Evolutionary conservation across 2,329 filamentous ascomycete species (phyloP).

Genomic region (Fonsecaea monophora): DNA sequence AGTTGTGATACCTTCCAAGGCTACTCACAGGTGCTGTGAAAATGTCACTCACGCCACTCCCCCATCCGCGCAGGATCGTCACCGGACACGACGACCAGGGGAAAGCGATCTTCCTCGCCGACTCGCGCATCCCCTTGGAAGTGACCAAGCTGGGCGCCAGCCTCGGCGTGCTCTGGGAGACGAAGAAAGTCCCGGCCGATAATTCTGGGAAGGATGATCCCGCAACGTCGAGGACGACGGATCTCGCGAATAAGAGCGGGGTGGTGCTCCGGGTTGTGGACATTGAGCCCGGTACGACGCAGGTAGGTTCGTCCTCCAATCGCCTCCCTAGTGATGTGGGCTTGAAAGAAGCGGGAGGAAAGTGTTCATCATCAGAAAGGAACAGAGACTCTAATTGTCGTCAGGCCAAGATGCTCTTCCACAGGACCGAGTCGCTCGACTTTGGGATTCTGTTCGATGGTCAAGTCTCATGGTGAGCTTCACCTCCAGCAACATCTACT

Average conservation of each 20-base stretch:
- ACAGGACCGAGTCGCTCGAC: constrained; percentile 41
- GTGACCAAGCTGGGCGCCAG: constrained; percentile 19
- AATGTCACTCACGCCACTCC: neutral
- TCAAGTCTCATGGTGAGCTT: constrained; percentile 33
- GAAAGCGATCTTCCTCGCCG: constrained; percentile 39
- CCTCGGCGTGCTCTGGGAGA: constrained; percentile 37
- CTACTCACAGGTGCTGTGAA: neutral
- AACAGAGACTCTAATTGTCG: neutral
- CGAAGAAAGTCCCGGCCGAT: constrained; percentile 33
- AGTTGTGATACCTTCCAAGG: too few species aligned
- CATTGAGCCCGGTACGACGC: constrained; percentile 29
- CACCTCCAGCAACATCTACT: neutral
- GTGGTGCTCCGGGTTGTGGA: constrained; percentile 35
- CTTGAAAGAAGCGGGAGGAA: too few species aligned
- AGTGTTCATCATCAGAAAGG: too few species aligned
- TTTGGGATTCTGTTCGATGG: constrained; percentile 42
- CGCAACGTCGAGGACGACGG: constrained; percentile 31
- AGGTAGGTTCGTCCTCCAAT: neutral
- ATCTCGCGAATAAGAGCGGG: constrained; percentile 29
- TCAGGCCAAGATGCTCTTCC: constrained; percentile 33
- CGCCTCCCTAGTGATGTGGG: too few species aligned
- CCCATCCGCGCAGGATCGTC: constrained; percentile 39
- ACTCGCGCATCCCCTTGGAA: constrained; percentile 35
- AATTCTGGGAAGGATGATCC: constrained; percentile 30
- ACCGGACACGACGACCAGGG: constrained; percentile 37